phyloP scores from a whole-genome alignment of 495 filamentous ascomycete species.

The Trichoderma virens region DNA sequence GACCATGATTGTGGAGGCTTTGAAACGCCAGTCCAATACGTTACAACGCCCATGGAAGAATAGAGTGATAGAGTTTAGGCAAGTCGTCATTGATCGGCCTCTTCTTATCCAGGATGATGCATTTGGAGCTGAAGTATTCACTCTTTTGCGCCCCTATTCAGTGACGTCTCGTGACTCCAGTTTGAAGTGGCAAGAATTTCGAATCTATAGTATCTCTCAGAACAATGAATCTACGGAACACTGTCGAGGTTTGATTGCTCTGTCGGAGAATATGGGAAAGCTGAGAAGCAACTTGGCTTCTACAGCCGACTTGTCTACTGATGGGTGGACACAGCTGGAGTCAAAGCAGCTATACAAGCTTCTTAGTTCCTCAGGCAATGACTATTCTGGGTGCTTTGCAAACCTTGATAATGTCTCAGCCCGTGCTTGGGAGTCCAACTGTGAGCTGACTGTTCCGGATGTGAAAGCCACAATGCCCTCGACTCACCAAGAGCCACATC shows the following conservation, averaged over 20 bases:
- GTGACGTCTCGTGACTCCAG: neutral
- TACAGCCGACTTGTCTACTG: neutral
- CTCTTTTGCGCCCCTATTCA: neutral
- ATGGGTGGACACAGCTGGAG: neutral
- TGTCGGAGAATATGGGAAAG: neutral
- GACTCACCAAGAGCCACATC: slow-evolving; percentile 26
- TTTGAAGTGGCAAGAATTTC: slow-evolving; percentile 34
- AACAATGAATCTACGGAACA: slow-evolving; percentile 33
- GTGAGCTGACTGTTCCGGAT: slow-evolving; percentile 22
- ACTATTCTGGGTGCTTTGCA: slow-evolving; percentile 18
- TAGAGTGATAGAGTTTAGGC: neutral
- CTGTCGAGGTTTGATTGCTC: slow-evolving; percentile 24
- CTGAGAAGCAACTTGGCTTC: neutral
- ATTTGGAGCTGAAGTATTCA: slow-evolving; percentile 25
- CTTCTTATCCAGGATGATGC: slow-evolving; percentile 36
- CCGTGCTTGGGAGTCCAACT: slow-evolving; percentile 1
- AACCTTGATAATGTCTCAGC: neutral
- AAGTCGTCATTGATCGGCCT: slow-evolving; percentile 32
- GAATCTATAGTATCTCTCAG: slow-evolving; percentile 26
- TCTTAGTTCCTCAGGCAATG: slow-evolving; percentile 17
- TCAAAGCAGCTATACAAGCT: slow-evolving; percentile 16
- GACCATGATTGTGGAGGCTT: slow-evolving; percentile 42
- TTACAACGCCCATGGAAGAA: neutral
- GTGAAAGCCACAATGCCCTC: slow-evolving; percentile 29
- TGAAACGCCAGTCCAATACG: neutral